Evolutionary conservation across 1,284 basidiomycete genomes (phyloP).

Genomic region (Golubevia pallescens): DNA sequence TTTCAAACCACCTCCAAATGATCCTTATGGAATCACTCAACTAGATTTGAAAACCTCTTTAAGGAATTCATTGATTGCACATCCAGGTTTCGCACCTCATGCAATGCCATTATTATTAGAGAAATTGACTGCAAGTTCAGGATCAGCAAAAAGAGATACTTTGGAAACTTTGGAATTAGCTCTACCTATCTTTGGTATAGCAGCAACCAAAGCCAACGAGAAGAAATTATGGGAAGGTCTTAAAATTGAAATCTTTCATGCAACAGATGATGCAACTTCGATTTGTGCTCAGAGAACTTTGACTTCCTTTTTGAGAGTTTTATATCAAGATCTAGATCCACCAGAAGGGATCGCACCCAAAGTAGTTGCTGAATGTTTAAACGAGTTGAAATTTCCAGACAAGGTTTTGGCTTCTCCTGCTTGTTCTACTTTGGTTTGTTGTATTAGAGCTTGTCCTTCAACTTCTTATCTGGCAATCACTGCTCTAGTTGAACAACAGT

Average conservation of each 20-base stretch:
- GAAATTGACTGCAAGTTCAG: slow-evolving; percentile 84
- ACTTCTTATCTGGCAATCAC: slow-evolving; percentile 33
- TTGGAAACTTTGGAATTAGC: slow-evolving; percentile 41
- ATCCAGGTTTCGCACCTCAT: slow-evolving; percentile 80
- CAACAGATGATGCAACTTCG: slow-evolving; percentile 54
- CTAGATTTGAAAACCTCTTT: slow-evolving; percentile 83
- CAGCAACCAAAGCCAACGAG: slow-evolving; percentile 36
- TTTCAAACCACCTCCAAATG: slow-evolving; percentile 90
- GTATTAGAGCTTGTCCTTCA: slow-evolving; percentile 30
- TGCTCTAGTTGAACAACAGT: slow-evolving; percentile 67
- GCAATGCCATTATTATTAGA: slow-evolving; percentile 90
- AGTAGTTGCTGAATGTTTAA: slow-evolving; percentile 44
- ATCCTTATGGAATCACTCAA: slow-evolving; percentile 88
- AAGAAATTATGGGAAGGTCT: slow-evolving; percentile 47
- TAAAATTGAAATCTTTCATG: slow-evolving; percentile 59
- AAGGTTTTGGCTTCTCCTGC: slow-evolving; percentile 46
- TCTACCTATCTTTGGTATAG: slow-evolving; percentile 55
- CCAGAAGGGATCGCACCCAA: slow-evolving; percentile 41
- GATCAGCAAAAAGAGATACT: slow-evolving; percentile 73
- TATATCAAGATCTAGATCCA: slow-evolving; percentile 36
- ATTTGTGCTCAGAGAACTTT: slow-evolving; percentile 38
- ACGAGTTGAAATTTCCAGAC: slow-evolving; percentile 42
- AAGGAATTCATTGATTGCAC: slow-evolving; percentile 76
- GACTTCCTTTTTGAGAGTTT: slow-evolving; percentile 34
- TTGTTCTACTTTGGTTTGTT: slow-evolving; percentile 29